Base-by-base conservation (phyloP, 2,329 filamentous ascomycete species). In the Pyricularia grisea region DNA sequence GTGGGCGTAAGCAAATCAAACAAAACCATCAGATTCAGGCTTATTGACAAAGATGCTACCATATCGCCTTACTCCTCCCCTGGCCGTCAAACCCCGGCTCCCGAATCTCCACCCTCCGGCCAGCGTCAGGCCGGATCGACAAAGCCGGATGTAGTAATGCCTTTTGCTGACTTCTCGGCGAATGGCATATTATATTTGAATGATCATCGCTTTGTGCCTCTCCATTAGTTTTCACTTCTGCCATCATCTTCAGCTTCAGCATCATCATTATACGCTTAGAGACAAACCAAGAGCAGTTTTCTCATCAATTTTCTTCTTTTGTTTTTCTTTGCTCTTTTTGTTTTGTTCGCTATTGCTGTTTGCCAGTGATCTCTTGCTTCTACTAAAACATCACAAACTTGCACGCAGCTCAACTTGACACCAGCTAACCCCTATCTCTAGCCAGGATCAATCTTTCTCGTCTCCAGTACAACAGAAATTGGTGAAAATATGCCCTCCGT, bases 401-500 rank as follows among this genome's bases (percentile, higher is more conserved):
- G 4, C 27, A 33, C 9, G 4, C 10, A 14, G 23, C 17, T 31
- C 27, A 20, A 65, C 10, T 61, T 27, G 3, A n/a, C 2, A 61
- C 7, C 23, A 23, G n/a, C n/a, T 61, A 61, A 61, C 58, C 23
- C 7, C 7, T 27, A 14, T 10, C 14, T 12, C 11, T 12, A 61
- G 10, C 27, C 25, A 28, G 1, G 5, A 63, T 27, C 17, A 9
- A 23, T 3, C 11, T 23, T 58, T 58, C 4, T 28, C 4, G 23
- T 28, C 14, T 17, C 9, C 27, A 30, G 25, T 10, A 14, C 30
- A 28, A 14, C 23, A 25, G 20, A 23, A 61, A 61, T 4, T 12
- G 11, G 33, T 27, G 30, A 50, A 60, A 12, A n/a, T 14, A 72
- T 73, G 72, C 60, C 11, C 30, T 63, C 60, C 2, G 25, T 63